Evolutionary conservation across 768 basidiomycete genomes (phyloP).

Genomic region (Serendipita indica): DNA sequence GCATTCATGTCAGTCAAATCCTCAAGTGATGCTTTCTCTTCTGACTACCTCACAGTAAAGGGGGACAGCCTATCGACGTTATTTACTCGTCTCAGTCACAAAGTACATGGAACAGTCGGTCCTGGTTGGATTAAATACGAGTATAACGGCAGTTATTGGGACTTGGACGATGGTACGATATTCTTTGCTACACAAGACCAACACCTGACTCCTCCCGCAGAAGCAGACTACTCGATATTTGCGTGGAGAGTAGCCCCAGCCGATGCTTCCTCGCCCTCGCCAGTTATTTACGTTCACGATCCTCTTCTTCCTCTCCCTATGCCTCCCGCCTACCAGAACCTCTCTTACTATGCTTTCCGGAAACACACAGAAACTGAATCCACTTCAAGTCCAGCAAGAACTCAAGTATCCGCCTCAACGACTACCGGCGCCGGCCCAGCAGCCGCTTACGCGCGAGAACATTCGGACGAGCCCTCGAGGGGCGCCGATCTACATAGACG

Average conservation of each 20-base stretch:
- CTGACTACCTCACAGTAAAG: constrained; percentile 32
- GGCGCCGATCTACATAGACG: constrained; percentile 5
- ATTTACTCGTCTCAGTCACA: constrained; percentile 57
- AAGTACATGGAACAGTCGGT: constrained; percentile 45
- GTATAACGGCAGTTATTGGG: constrained; percentile 65
- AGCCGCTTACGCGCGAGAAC: not conserved
- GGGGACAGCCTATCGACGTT: constrained; percentile 50
- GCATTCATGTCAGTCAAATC: constrained; percentile 52
- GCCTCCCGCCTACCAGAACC: constrained; percentile 50
- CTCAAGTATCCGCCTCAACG: not conserved
- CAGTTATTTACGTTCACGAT: constrained; percentile 50
- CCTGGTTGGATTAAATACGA: constrained; percentile 81
- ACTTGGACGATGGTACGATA: constrained; percentile 67
- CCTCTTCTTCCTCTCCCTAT: constrained; percentile 43
- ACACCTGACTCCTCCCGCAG: constrained; percentile 24
- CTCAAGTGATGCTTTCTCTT: not conserved
- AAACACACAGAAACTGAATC: constrained; percentile 9
- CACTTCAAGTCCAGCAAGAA: constrained; percentile 13
- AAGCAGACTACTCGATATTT: constrained; percentile 81
- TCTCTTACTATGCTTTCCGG: constrained; percentile 55
- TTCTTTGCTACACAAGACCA: not conserved
- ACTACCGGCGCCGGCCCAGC: not conserved
- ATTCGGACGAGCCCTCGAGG: not conserved
- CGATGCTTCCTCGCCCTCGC: constrained; percentile 19
- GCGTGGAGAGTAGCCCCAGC: constrained; percentile 43